Evolutionary conservation across 805 yeast genomes (phyloP).

Genomic region (Candida sakaeoensis): DNA sequence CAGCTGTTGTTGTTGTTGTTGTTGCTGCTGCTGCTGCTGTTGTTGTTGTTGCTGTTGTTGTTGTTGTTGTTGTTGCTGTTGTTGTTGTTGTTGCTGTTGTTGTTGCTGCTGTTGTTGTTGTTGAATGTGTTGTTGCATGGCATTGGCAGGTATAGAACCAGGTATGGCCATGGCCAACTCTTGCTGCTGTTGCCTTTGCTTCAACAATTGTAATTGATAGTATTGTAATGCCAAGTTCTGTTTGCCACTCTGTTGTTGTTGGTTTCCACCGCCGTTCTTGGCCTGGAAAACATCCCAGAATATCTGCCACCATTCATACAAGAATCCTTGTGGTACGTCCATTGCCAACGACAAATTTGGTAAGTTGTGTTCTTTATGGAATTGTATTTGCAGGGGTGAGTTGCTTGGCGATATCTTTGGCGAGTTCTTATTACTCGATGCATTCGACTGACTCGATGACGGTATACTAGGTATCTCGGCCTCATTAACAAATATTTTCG

Average conservation of each 20-base stretch:
- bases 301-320: conserved; percentile 94
- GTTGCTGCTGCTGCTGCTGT: conserved; percentile 8
- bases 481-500: conserved; percentile 69
- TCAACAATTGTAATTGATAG: conserved; percentile 57
- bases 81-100: conserved; percentile 3
- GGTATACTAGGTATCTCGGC: conserved; percentile 55
- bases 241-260: conserved; percentile 1
- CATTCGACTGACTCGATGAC: conserved; percentile 18
- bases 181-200: conserved; percentile 55
- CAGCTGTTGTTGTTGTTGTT: conserved; percentile 2
- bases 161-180: conserved; percentile 27
- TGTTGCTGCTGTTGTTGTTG: conserved; percentile 4
- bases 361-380: conserved; percentile 39
- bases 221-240: conserved; percentile 35
- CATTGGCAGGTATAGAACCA: conserved; percentile 8
- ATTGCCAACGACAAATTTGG: conserved; percentile 53
- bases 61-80: conserved; percentile 1
- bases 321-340: conserved; percentile 84
- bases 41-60: conserved; percentile 1
- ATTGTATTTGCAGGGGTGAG: conserved; percentile 24
- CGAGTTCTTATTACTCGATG: conserved; percentile 6
- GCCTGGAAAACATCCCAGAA: conserved; percentile 94
- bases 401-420: conserved; percentile 19
- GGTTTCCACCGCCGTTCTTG: conserved; percentile 44
- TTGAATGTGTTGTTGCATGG: conserved; percentile 1